Conservation (phyloP, 208 protist genomes). For the Acanthamoeba lenticulata region DNA sequence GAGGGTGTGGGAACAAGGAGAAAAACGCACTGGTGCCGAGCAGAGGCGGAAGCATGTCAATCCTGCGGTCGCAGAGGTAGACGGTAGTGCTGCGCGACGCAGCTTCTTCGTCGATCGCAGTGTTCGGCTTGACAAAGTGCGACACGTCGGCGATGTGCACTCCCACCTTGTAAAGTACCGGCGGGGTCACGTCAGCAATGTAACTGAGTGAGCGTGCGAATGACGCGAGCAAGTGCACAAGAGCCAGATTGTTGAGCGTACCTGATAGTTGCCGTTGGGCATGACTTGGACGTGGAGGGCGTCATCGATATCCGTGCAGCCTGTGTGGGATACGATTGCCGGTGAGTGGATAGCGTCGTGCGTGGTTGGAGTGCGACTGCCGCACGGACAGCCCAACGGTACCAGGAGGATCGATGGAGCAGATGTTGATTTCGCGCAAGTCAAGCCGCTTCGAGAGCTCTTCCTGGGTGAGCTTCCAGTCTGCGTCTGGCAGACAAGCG, state of each 20-base stretch:
- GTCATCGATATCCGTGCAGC: slow-evolving; percentile 92
- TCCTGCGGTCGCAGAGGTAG: slow-evolving; percentile 95
- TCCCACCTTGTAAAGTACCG: slow-evolving; percentile 37
- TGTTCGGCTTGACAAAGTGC: slow-evolving; percentile 92
- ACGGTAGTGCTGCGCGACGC: slow-evolving; percentile 94
- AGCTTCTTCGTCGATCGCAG: slow-evolving; percentile 94
- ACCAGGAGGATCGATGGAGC: slow-evolving; percentile 92
- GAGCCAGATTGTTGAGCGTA: not conserved
- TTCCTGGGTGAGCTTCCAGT: slow-evolving; percentile 74
- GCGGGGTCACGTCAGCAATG: not conserved
- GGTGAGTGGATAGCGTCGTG: too few relatives aligned
- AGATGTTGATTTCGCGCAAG: slow-evolving; percentile 91
- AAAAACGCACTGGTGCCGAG: slow-evolving; percentile 78
- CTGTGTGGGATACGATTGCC: slow-evolving; percentile 71
- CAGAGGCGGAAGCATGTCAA: slow-evolving; percentile 97
- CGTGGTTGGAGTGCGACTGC: not conserved
- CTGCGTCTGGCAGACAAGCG: slow-evolving; percentile 31
- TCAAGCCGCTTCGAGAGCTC: slow-evolving; percentile 89
- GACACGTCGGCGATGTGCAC: slow-evolving; percentile 97
- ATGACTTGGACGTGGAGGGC: slow-evolving; percentile 80
- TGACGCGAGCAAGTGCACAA: not conserved
- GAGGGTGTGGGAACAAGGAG: too few relatives aligned
- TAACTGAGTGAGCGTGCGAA: too few relatives aligned
- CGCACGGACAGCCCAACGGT: not conserved
- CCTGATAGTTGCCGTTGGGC: slow-evolving; percentile 71